phyloP scores from a whole-genome alignment of 257 asterid species.

The Primulina tabacum region DNA sequence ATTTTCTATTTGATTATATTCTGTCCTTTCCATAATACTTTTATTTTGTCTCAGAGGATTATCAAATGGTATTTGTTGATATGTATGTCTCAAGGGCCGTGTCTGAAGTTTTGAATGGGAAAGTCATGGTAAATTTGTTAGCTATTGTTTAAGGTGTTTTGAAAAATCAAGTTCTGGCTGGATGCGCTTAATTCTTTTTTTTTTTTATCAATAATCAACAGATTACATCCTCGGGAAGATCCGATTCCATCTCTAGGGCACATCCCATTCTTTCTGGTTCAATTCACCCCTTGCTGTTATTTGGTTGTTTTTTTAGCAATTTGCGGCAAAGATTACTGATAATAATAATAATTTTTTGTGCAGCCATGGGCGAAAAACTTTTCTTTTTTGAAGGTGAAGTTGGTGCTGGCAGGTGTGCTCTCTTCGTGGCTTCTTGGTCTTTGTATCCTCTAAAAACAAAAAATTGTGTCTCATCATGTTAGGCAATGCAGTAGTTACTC shows the following conservation, averaged over 20 bases:
- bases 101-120: slow-evolving; percentile 55
- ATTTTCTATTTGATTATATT: slow-evolving; percentile 3
- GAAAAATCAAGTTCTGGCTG: slow-evolving; percentile 11
- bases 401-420: slow-evolving; percentile 86
- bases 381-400: slow-evolving; percentile 65
- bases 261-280: slow-evolving; percentile 80
- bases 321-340: slow-evolving; percentile 4
- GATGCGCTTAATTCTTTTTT: slow-evolving; percentile 23
- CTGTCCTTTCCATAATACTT: slow-evolving; percentile 21
- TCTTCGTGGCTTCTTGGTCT: slow-evolving; percentile 25
- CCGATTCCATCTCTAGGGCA: slow-evolving; percentile 60
- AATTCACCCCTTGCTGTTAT: slow-evolving; percentile 23
- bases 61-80: slow-evolving; percentile 55
- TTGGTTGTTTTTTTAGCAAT: slow-evolving; percentile 24
- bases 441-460: slow-evolving; percentile 7
- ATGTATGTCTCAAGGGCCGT: slow-evolving; percentile 56
- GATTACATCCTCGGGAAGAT: slow-evolving; percentile 78
- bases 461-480: slow-evolving; percentile 16
- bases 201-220: slow-evolving; percentile 36
- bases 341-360: slow-evolving; percentile 14
- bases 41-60: slow-evolving; percentile 49
- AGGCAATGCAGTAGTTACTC: neutral
- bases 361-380: slow-evolving; percentile 78
- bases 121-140: slow-evolving; percentile 54
- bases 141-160: slow-evolving; percentile 1